Evolutionary conservation across 371 early-diverging fungal species (phyloP).

Genomic region (Apophysomyces elegans): DNA sequence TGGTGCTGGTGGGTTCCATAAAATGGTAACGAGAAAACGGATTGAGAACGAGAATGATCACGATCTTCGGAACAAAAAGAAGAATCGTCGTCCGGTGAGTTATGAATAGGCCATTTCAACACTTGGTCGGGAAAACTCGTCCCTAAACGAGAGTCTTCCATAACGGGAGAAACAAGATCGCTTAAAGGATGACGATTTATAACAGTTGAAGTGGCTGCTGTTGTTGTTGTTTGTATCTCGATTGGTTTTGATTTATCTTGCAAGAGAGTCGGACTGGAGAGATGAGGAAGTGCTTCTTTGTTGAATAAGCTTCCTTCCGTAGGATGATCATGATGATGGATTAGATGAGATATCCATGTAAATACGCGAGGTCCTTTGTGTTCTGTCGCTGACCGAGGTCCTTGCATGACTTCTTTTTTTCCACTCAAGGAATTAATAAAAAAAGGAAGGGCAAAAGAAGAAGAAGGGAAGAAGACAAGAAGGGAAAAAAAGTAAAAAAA

Average conservation of each 20-base stretch:
- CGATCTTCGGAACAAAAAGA: background rate
- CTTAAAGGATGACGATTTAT: background rate
- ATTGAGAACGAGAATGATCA: conserved; percentile 15
- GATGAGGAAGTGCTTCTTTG: conserved; percentile 14
- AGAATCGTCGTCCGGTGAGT: background rate
- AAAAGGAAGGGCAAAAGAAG: conserved; percentile 5
- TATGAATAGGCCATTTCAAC: background rate
- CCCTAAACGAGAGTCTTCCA: conserved; percentile 10
- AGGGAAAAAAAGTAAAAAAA: conserved; percentile 3
- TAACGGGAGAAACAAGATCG: background rate
- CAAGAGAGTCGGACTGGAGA: background rate
- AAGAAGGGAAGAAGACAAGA: background rate
- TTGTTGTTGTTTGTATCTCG: conserved; percentile 10
- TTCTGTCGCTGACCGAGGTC: conserved; percentile 12
- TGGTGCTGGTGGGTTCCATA: background rate
- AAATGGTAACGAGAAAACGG: conserved; percentile 24
- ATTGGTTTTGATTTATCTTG: conserved; percentile 15
- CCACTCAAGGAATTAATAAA: background rate
- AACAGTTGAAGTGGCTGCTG: background rate
- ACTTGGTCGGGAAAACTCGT: conserved; percentile 20
- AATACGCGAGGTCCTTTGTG: conserved; percentile 19
- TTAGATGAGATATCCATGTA: conserved; percentile 22
- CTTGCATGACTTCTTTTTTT: conserved; percentile 5
- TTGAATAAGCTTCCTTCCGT: conserved; percentile 25
- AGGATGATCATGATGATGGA: conserved; percentile 13